phyloP scores from a whole-genome alignment of 2,329 filamentous ascomycete genomes.

The Kalaharituber pfeilii region DNA sequence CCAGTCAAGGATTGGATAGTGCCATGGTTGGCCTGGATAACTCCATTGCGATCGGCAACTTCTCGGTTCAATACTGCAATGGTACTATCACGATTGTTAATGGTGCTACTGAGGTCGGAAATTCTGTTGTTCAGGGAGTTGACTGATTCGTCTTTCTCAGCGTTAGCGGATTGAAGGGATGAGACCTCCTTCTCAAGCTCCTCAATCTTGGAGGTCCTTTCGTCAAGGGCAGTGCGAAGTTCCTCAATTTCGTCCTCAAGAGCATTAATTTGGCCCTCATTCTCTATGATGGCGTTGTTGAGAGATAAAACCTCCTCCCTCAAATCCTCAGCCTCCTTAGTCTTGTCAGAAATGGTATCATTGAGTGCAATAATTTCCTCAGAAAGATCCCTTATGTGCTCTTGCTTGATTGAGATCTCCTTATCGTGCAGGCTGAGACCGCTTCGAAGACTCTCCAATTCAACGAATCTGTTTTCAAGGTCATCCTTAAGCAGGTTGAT shows the following conservation, averaged over 20 bases:
- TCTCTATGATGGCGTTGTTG: background rate
- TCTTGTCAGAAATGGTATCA: background rate
- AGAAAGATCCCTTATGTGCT: background rate
- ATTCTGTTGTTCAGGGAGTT: background rate
- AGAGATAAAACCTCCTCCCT: background rate
- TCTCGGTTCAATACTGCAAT: background rate
- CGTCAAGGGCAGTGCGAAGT: background rate
- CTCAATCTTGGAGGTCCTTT: background rate
- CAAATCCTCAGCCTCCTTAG: background rate
- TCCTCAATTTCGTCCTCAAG: constrained; percentile 7
- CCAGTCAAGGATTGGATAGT: background rate
- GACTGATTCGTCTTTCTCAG: background rate
- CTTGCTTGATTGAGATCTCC: background rate
- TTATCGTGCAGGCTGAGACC: constrained; percentile 5
- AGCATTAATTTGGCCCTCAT: constrained; percentile 6
- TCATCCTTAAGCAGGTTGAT: constrained; percentile 9
- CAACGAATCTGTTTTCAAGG: constrained; percentile 8
- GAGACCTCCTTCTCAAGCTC: background rate
- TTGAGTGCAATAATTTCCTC: background rate
- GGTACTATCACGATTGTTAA: background rate
- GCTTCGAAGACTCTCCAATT: constrained; percentile 5
- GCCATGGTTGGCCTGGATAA: background rate
- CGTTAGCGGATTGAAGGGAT: background rate
- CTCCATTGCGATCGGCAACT: background rate
- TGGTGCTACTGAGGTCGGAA: background rate